Conservation (phyloP, 2,329 filamentous ascomycete species). For the Xenoacremonium recifei region DNA sequence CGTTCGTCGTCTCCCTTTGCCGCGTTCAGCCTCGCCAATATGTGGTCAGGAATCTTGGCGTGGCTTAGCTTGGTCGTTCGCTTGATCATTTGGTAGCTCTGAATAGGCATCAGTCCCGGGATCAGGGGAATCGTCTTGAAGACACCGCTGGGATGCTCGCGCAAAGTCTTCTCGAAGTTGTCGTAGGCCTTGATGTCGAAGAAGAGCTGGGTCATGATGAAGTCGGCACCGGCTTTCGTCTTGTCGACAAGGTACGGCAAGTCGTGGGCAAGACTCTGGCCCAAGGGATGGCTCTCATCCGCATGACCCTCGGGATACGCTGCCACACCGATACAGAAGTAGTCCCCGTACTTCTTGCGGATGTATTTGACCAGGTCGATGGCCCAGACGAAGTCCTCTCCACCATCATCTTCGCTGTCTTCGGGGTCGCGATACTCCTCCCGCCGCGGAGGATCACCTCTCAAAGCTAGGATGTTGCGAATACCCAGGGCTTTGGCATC, state of each 20-base stretch:
- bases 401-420: constrained; percentile 57
- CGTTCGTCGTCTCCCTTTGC: constrained; percentile 79
- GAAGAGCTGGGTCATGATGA: constrained; percentile 98
- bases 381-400: constrained; percentile 83
- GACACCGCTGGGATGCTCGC: constrained; percentile 77
- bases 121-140: constrained; percentile 90
- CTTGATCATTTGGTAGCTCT: constrained; percentile 94
- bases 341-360: constrained; percentile 78
- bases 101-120: constrained; percentile 94
- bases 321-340: constrained; percentile 94
- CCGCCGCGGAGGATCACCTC: constrained; percentile 86
- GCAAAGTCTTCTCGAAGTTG: constrained; percentile 72
- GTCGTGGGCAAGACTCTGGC: constrained; percentile 72
- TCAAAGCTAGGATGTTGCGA: constrained; percentile 86
- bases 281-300: constrained; percentile 78
- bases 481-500: constrained; percentile 89
- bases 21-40: constrained; percentile 68
- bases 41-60: constrained; percentile 70
- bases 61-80: constrained; percentile 93
- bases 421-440: constrained; percentile 76
- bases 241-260: constrained; percentile 89
- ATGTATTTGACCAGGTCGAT: constrained; percentile 90
- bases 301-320: constrained; percentile 95
- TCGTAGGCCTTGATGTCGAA: constrained; percentile 86
- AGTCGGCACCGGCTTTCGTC: constrained; percentile 86